Evolutionary conservation across 257 asterid genomes (phyloP).

Genomic region (Gentiana dahurica): DNA sequence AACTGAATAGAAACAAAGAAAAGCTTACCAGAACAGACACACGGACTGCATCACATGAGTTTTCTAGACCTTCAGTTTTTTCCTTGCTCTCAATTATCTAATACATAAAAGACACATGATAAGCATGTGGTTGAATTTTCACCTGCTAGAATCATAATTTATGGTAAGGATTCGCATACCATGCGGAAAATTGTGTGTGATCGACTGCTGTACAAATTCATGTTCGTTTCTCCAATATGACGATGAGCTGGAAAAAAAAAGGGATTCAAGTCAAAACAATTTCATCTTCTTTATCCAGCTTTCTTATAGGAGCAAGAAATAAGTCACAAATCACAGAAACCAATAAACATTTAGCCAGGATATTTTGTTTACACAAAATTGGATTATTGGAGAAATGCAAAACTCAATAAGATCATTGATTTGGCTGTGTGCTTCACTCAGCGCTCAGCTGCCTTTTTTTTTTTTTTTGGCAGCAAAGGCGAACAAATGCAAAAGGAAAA

Average conservation of each 20-base stretch:
- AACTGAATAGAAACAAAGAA: constrained; percentile 7
- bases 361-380: no score
- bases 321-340: neutral
- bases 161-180: constrained; percentile 36
- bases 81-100: constrained; percentile 94
- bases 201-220: constrained; percentile 90
- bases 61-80: constrained; percentile 46
- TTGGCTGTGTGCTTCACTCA: no score
- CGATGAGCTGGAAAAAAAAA: constrained; percentile 48
- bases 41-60: constrained; percentile 96
- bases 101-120: no score
- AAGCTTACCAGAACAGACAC: constrained; percentile 86
- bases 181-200: constrained; percentile 96
- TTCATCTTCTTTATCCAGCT: neutral
- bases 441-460: no score
- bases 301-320: neutral
- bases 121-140: no score
- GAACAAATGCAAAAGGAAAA: no score
- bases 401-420: no score
- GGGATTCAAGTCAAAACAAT: constrained; percentile 2
- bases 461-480: no score
- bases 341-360: neutral
- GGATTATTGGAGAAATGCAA: no score
- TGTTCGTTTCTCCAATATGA: constrained; percentile 94
- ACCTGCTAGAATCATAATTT: neutral